Evolutionary conservation across 331 rosid species (phyloP), one percentile per base, ranked within the genome.

Genomic region (Malus hybrid): DNA sequence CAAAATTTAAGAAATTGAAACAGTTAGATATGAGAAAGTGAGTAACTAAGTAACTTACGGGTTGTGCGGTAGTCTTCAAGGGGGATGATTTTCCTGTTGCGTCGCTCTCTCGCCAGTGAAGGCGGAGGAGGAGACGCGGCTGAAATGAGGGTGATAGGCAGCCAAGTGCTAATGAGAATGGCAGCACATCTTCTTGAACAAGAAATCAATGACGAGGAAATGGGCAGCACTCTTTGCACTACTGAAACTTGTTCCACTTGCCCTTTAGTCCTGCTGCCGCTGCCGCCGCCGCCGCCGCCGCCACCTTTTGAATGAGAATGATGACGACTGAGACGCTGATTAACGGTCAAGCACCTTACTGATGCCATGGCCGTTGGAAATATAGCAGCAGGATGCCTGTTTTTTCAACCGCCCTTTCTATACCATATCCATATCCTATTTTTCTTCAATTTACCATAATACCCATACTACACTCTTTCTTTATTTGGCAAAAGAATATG

Each of bases 41-140:
- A 18, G 28, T 44, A 48, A 6, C 3, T 44, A 26, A 82, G 83
- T 63, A 83, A 61, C 16, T 61, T 42, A 73, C 97, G 82, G 69
- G 78, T 19, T 48, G 92, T 84, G 22, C 79, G 66, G 85, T 90
- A 92, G 48, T 94, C 83, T 44, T 92, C 86, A 48, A 81, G 76
- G 75, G 97, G 99, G 33, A 94, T 86, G 77, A 75, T 79, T 74
- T 81, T 85, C 81, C 63, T 88, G 87, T 79, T 88, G 86, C 97
- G 96, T 68, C 96, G 85, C 36, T 86, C 96, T 70, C 92, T 87
- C 67, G 93, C 96, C 16, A 84, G 78, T 1, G 85, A 68, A 1
- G 90, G 82, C 10, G 78, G 71, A 64, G 86, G 69, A 46, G 52
- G 52, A 46, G 52, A 46, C 52, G 52, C 52, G 48, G 80, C 67